Evolutionary conservation across 2,329 filamentous ascomycete genomes (phyloP), one percentile per base, ranked within the genome.

Genomic region (Colletotrichum orchidophilum): DNA sequence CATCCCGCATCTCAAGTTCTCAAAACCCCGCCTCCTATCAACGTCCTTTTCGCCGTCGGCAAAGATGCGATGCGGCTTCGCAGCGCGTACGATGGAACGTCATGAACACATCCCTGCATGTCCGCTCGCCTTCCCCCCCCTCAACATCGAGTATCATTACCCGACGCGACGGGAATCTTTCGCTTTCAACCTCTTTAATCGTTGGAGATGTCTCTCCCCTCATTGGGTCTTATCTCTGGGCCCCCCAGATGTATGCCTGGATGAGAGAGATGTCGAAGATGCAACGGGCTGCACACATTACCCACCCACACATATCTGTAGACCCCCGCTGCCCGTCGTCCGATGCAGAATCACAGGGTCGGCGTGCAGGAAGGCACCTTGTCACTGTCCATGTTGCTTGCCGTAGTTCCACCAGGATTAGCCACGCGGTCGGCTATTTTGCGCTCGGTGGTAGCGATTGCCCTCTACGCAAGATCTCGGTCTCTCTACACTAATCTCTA

Each of bases 61-160:
- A 21, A 70, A 46, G 49, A 31, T 33, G 46, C 29, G 35, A 67
- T 57, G 67, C 67, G 61, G 57, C 55, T 50, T n/a, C 18, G 27
- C 66, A 52, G 60, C 66, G 53, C 39, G 31, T 5, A 18, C 39
- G 57, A 66, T 57, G 67, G 31, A 53, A 58, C 63, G 50, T 70
- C n/a, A 54, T 53, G 21, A 57, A 33, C 63, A 35, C 8, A 60
- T 57, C 57, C 67, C 63, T 46, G 67, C 50, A n/a, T n/a, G 31
- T 5, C 42, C n/a, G n/a, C n/a, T 46, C 39, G 11, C 13, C 24
- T 13, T 39, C 8, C 5, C 46, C 27, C 12, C 62, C 24, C 55
- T 63, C n/a, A 60, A 39, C 24, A 5, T 27, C 21, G 46, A 52
- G 21, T 70, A 50, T 66, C 63, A 49, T 66, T 61, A 57, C 50